Percentiles rank a stretch among this genome's conserved stretches.
These are phyloP conservation scores for Mucor sp. DNA, from an alignment of 371 early-diverging fungal genomes.

Conservation along the genomic window DNA sequence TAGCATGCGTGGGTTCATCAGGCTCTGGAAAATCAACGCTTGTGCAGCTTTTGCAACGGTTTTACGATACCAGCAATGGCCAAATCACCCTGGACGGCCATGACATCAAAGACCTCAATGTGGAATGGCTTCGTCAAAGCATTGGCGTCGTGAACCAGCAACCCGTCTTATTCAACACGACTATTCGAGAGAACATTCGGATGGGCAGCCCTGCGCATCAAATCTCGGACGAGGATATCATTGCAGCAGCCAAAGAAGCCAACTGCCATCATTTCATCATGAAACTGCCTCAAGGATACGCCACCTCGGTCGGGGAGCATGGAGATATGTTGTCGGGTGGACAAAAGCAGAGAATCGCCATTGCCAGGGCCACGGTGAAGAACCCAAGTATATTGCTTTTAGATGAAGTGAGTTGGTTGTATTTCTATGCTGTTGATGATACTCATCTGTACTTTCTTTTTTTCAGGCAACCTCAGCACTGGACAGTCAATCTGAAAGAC, in stretches of 20 bases:
- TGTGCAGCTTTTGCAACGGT: constrained; percentile 61
- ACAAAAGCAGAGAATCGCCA: constrained; percentile 81
- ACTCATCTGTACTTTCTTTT: no score
- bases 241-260: constrained; percentile 64
- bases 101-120: constrained; percentile 51
- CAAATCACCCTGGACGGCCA: constrained; percentile 58
- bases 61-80: constrained; percentile 64
- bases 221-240: constrained; percentile 57
- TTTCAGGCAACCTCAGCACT: constrained; percentile 80
- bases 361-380: constrained; percentile 72
- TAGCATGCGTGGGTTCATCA: constrained; percentile 68
- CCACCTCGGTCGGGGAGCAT: constrained; percentile 61
- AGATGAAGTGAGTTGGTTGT: constrained; percentile 58
- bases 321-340: constrained; percentile 78
- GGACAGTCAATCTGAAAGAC: constrained; percentile 77
- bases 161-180: constrained; percentile 72
- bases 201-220: constrained; percentile 45
- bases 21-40: constrained; percentile 74
- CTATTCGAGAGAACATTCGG: constrained; percentile 76
- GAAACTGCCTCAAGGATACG: constrained; percentile 67
- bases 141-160: constrained; percentile 72
- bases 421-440: no score
- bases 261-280: constrained; percentile 71
- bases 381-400: constrained; percentile 68
- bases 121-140: constrained; percentile 55